Conservation (phyloP, 2,329 filamentous ascomycete species). For the Ophiostoma piceae region DNA sequence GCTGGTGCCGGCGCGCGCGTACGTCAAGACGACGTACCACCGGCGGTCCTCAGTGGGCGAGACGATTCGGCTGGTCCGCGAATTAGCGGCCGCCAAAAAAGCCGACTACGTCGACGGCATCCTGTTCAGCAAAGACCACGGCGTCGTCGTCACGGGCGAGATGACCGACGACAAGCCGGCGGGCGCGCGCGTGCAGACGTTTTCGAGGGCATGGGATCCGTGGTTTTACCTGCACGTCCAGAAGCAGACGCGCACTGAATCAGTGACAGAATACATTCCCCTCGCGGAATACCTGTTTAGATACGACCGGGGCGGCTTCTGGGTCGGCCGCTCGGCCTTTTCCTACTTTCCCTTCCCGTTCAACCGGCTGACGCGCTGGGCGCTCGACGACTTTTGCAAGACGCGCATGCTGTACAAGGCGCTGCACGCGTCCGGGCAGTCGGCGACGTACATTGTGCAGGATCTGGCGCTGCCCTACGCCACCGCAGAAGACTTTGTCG, state of each 20-base stretch:
- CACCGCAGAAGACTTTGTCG: conserved; percentile 48
- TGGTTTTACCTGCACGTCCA: conserved; percentile 73
- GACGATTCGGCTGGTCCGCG: conserved; percentile 43
- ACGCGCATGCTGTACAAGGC: conserved; percentile 70
- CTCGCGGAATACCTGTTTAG: conserved; percentile 70
- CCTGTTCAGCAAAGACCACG: conserved; percentile 55
- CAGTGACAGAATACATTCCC: conserved; percentile 53
- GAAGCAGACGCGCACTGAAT: conserved; percentile 38
- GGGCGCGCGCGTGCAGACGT: conserved; percentile 44
- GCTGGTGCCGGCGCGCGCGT: conserved; percentile 55
- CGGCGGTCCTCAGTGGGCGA: conserved; percentile 45
- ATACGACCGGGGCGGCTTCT: conserved; percentile 71
- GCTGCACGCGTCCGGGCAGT: conserved; percentile 61
- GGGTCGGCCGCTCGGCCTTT: conserved; percentile 63
- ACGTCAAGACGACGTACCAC: conserved; percentile 59
- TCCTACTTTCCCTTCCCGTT: conserved; percentile 63
- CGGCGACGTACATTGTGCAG: conserved; percentile 61
- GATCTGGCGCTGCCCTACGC: conserved; percentile 57
- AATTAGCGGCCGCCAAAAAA: conserved; percentile 29
- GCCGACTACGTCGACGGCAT: conserved; percentile 70
- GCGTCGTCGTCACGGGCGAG: conserved; percentile 61
- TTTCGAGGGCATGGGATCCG: conserved; percentile 57
- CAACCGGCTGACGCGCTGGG: conserved; percentile 59
- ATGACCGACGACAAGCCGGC: conserved; percentile 50
- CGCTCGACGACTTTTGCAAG: conserved; percentile 67